Evolutionary conservation across 345 rosid genomes (phyloP).

Genomic region (Aegle marmelos): DNA sequence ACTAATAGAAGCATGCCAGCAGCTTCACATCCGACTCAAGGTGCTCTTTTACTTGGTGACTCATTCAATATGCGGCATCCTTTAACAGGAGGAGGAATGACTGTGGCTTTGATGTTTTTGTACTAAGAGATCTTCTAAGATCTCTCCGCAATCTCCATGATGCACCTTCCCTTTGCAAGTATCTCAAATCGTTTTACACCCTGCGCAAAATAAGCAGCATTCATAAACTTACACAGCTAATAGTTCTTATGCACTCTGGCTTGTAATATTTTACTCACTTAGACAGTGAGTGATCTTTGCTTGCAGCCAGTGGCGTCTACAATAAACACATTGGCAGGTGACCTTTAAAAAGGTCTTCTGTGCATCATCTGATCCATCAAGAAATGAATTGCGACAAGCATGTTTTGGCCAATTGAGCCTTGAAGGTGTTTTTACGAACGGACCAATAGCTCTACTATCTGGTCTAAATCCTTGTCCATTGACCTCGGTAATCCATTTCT

Average conservation of each 20-base stretch:
- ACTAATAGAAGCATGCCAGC: neutral
- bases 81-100: constrained; percentile 3
- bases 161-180: neutral
- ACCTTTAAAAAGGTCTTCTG: neutral
- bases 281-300: no score
- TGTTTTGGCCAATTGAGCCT: neutral
- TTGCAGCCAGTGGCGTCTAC: neutral
- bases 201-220: neutral
- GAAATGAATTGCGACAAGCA: neutral
- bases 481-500: neutral
- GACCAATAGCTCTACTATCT: neutral
- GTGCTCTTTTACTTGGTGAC: neutral
- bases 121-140: neutral
- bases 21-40: neutral
- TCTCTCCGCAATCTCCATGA: neutral
- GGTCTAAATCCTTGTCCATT: neutral
- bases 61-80: neutral
- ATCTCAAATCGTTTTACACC: neutral
- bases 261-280: no score
- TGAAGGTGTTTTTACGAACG: neutral
- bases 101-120: neutral
- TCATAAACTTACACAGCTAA: no score
- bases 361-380: neutral
- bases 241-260: no score
- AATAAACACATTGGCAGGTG: neutral